Conservation (phyloP, 2,329 filamentous ascomycete species). For the Claviceps pazoutovae region DNA sequence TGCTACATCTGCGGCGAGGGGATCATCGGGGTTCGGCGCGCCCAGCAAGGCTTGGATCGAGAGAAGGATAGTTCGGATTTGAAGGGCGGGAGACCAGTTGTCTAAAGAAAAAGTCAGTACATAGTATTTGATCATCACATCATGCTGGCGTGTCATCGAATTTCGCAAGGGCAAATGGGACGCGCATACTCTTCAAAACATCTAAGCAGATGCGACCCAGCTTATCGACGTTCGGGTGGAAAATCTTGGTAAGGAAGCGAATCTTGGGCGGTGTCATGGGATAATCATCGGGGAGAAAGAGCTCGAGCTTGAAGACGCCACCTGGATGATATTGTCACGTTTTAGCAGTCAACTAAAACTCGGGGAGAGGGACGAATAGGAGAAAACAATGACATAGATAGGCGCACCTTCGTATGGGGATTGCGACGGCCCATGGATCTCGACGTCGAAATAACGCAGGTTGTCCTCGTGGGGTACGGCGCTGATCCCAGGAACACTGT, state of each 20-base stretch:
- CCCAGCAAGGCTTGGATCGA: constrained; percentile 95
- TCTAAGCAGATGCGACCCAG: constrained; percentile 94
- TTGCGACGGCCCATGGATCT: constrained; percentile 80
- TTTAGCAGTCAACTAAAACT: background rate
- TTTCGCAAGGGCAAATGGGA: background rate
- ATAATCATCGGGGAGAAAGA: constrained; percentile 97
- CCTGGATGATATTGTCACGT: constrained; percentile 25
- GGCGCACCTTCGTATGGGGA: constrained; percentile 83
- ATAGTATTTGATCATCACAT: background rate
- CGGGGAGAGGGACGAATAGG: background rate
- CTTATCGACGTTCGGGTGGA: constrained; percentile 97
- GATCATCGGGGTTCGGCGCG: constrained; percentile 93
- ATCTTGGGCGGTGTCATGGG: constrained; percentile 99
- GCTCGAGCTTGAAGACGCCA: constrained; percentile 89
- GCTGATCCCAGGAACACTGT: constrained; percentile 87
- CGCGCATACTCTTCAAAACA: constrained; percentile 74
- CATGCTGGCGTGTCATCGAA: background rate
- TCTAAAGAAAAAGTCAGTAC: constrained; percentile 35
- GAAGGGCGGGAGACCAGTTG: constrained; percentile 96
- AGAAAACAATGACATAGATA: background rate
- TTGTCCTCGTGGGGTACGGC: constrained; percentile 95
- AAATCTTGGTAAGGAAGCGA: constrained; percentile 96
- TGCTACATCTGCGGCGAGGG: constrained; percentile 93
- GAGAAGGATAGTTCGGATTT: constrained; percentile 96
- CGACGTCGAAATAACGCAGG: constrained; percentile 94